phyloP scores from a whole-genome alignment of 1,139 yeast genomes.

The Diutina mesorugosa region DNA sequence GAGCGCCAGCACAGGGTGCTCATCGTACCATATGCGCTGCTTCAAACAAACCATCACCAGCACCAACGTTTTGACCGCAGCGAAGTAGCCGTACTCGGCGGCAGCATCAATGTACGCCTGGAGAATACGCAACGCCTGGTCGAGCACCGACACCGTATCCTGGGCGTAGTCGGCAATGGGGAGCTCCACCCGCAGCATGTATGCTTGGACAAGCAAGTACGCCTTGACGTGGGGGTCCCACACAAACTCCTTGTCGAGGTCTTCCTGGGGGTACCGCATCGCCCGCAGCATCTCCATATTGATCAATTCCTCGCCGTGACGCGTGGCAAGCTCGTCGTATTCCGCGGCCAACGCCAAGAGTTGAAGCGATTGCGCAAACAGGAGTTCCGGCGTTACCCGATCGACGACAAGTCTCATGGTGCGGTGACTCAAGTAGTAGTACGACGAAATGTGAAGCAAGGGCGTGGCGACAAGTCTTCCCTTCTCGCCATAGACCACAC shows the following conservation, averaged over 20 bases:
- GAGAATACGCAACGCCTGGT: conserved; percentile 84
- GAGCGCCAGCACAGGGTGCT: conserved; percentile 51
- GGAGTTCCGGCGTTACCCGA: conserved; percentile 34
- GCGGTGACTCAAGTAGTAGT: conserved; percentile 85
- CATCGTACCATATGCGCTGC: conserved; percentile 81
- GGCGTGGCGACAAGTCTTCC: conserved; percentile 55
- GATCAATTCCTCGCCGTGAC: conserved; percentile 91
- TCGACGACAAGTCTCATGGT: conserved; percentile 62
- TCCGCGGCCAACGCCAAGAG: conserved; percentile 75
- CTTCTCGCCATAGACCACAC: conserved; percentile 46
- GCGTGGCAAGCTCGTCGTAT: conserved; percentile 83
- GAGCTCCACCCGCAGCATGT: conserved; percentile 65
- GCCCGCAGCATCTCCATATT: conserved; percentile 81
- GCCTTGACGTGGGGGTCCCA: conserved; percentile 97
- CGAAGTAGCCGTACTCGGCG: conserved; percentile 66
- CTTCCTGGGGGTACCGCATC: conserved; percentile 65
- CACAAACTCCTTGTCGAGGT: conserved; percentile 52
- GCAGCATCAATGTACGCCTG: conserved; percentile 90
- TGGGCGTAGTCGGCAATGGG: conserved; percentile 95
- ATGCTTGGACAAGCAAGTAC: conserved; percentile 76
- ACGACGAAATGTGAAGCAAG: conserved; percentile 74
- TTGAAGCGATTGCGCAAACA: conserved; percentile 58
- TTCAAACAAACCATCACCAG: conserved; percentile 77
- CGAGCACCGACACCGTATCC: conserved; percentile 86
- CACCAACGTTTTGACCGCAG: conserved; percentile 48